Conservation (phyloP, 768 basidiomycete genomes). For the Trametes meyenii region DNA sequence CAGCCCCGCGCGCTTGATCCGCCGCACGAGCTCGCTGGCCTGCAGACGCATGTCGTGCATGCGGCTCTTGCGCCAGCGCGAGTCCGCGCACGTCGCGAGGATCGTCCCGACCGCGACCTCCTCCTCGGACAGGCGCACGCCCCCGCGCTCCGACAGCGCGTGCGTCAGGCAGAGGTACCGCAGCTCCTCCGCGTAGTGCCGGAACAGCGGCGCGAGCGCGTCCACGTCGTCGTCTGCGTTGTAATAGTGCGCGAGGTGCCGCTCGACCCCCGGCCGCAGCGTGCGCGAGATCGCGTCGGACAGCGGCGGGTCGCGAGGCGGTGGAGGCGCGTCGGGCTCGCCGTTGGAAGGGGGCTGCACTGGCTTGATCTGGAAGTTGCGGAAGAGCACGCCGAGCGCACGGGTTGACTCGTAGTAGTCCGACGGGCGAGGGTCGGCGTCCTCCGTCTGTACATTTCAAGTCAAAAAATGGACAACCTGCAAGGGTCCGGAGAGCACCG, state of each 20-base stretch:
- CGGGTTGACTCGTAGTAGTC: constrained; percentile 73
- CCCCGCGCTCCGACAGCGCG: constrained; percentile 68
- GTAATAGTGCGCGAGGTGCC: constrained; percentile 13
- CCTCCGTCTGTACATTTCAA: constrained; percentile 23
- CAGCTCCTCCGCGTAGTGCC: constrained; percentile 63
- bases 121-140: constrained; percentile 67
- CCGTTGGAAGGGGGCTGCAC: constrained; percentile 31
- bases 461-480: constrained; percentile 3
- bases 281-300: constrained; percentile 28
- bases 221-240: constrained; percentile 20
- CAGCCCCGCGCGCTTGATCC: constrained; percentile 45
- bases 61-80: constrained; percentile 58
- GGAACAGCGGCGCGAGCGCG: constrained; percentile 44
- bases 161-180: constrained; percentile 70
- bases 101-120: constrained; percentile 79
- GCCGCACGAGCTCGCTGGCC: constrained; percentile 50
- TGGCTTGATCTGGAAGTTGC: constrained; percentile 45
- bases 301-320: constrained; percentile 13
- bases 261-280: constrained; percentile 20
- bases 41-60: constrained; percentile 66
- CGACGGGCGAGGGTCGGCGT: constrained; percentile 45
- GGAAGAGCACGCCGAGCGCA: constrained; percentile 72
- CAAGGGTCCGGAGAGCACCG: not conserved
- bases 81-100: constrained; percentile 64
- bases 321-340: constrained; percentile 1